Conservation (phyloP, 805 yeast species). For the Candida incommunis region DNA sequence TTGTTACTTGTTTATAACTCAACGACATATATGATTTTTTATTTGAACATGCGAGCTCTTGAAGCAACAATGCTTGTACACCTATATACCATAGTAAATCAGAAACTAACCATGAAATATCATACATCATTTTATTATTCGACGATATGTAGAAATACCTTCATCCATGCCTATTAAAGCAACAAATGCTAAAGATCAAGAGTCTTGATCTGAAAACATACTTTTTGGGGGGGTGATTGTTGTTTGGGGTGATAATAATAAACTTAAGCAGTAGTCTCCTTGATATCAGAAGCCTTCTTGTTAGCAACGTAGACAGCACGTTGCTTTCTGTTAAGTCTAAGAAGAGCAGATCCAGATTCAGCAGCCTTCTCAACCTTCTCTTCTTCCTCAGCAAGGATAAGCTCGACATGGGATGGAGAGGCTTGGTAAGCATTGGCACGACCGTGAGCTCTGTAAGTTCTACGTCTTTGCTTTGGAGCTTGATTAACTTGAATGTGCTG, state of each 20-base stretch:
- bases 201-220: background rate
- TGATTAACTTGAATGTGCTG: conserved; percentile 99
- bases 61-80: too few species aligned
- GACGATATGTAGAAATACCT: background rate
- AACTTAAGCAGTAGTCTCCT: conserved; percentile 36
- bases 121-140: conserved; percentile 1
- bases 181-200: background rate
- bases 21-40: too few species aligned
- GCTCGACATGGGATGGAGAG: conserved; percentile 97
- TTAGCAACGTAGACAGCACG: conserved; percentile 10
- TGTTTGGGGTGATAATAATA: background rate
- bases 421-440: conserved; percentile 99
- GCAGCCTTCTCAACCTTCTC: conserved; percentile 88
- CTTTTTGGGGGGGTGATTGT: background rate
- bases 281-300: conserved; percentile 86
- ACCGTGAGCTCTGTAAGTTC: conserved; percentile 99
- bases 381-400: conserved; percentile 87
- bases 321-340: conserved; percentile 81
- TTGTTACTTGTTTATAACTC: too few species aligned
- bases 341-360: conserved; percentile 48
- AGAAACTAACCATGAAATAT: too few species aligned
- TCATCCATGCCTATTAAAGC: background rate
- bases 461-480: conserved; percentile 99
- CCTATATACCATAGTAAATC: background rate
- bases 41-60: too few species aligned